These are phyloP conservation scores for Phytophthora sp. DNA, from an alignment of 352 stramenopile species.

Conservation along the genomic window DNA sequence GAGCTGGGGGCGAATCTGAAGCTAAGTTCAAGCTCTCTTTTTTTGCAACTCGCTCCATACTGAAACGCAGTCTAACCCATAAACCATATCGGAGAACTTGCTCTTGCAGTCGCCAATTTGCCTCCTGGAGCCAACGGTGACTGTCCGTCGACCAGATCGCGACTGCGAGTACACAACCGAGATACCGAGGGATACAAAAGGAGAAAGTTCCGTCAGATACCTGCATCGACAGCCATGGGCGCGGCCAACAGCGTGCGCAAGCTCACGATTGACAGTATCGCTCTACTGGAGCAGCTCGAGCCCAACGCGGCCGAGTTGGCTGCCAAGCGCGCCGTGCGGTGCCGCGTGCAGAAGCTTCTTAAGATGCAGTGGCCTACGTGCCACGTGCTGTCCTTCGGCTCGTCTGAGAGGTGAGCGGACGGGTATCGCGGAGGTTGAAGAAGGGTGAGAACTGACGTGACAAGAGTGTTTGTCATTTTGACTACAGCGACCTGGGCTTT, in stretches of 20 bases:
- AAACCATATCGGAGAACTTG: conserved; percentile 3
- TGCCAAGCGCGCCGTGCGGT: conserved; percentile 53
- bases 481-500: conserved; percentile 69
- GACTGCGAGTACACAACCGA: conserved; percentile 1
- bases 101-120: conserved; percentile 6
- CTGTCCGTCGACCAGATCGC: neutral
- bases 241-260: conserved; percentile 81
- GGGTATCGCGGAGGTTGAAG: neutral
- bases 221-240: conserved; percentile 52
- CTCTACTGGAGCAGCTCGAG: conserved; percentile 84
- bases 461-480: conserved; percentile 8
- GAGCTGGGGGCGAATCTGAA: neutral
- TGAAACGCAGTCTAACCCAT: conserved; percentile 4
- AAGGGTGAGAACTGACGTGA: neutral
- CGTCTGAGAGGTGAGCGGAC: conserved; percentile 68
- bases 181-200: too few species aligned
- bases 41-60: conserved; percentile 11
- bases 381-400: conserved; percentile 74
- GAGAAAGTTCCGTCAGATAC: neutral
- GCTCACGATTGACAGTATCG: conserved; percentile 82
- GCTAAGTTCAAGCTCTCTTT: conserved; percentile 9
- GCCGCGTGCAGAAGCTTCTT: conserved; percentile 63
- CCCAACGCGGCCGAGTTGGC: conserved; percentile 59
- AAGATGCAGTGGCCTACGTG: conserved; percentile 62
- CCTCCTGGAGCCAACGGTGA: neutral